Percentiles rank a stretch among this genome's conserved stretches.
Conservation (phyloP, 108 stramenopile genomes). For the Discostella stelligeroides region DNA sequence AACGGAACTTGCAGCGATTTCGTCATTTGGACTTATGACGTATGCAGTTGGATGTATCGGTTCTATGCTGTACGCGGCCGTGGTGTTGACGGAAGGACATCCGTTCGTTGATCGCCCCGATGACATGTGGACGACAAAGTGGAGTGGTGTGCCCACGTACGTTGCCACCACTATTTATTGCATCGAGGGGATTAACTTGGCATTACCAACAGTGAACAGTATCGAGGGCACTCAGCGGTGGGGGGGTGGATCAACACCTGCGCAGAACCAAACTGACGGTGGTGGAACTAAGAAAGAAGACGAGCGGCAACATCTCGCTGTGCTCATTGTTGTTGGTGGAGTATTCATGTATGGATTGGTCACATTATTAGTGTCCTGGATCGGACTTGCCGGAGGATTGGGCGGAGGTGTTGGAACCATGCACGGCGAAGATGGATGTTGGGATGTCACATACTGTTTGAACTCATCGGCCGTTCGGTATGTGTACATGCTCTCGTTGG, state of each 20-base stretch:
- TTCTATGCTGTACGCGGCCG: constrained; percentile 42
- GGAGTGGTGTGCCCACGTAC: constrained; percentile 49
- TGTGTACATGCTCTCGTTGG: constrained; percentile 51
- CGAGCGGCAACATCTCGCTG: constrained; percentile 16
- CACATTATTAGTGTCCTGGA: constrained; percentile 46
- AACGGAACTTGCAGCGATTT: constrained; percentile 35
- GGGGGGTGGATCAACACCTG: neutral
- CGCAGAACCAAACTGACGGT: constrained; percentile 4
- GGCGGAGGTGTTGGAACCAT: constrained; percentile 51
- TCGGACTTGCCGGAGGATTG: constrained; percentile 49
- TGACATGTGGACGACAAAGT: constrained; percentile 43
- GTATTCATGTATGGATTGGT: constrained; percentile 47
- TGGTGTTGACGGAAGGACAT: constrained; percentile 37
- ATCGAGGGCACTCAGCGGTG: constrained; percentile 39
- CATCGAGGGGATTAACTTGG: constrained; percentile 54
- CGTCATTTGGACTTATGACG: constrained; percentile 34
- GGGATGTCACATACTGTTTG: constrained; percentile 48
- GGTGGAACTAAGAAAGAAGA: constrained; percentile 4
- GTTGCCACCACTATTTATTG: constrained; percentile 52
- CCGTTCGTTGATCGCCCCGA: constrained; percentile 39
- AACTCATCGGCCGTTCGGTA: constrained; percentile 31
- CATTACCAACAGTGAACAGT: constrained; percentile 47
- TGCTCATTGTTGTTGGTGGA: constrained; percentile 42
- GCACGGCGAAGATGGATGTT: constrained; percentile 45
- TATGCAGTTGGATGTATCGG: constrained; percentile 51